Base-by-base conservation (phyloP, 1,139 yeast genomes). In the Sugiyamaella neomexicana region DNA sequence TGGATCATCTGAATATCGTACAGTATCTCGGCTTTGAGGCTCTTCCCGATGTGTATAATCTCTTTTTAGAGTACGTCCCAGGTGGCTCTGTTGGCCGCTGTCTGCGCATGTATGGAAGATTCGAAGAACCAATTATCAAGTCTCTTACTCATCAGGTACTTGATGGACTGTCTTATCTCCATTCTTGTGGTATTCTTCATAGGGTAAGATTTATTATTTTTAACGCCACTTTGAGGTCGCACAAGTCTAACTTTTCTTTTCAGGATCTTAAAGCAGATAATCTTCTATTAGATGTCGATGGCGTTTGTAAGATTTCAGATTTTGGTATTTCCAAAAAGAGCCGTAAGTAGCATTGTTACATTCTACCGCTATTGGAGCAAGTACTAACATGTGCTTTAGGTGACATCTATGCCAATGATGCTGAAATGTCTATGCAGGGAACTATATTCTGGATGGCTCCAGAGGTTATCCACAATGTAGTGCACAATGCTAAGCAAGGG, bases 391-490 rank as follows among this genome's bases (percentile, higher is more conserved):
- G 3, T 20, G 6, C 49, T 39, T 12, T 10, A 53, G 56, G 56
- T 27, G 93, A 93, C 67, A 89, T 93, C 41, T 93, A 93, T 69
- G 85, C 88, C 25, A 91, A 93, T 66, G 85, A 89, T 64, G 91
- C 97, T 1, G 97, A 89, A 56, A 89, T 91, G 96, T 91, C 98
- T 12, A 87, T 86, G 93, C 97, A 95, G 71, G 99, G 99, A 17
- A 91, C 99, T 0, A 91, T 95, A 1, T 95, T 91, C 68, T 95
- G 99, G 99, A 95, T 95, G 99, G 99, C 99, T 0, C 99, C 99
- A 0, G 99, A 95, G 68, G 97, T 95, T 58, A 90, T 95, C 55
- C 89, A 88, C 66, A 85, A 85, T 62, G 83, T 82, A 38, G 83
- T 82, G 4, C 84, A 80, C 64, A 87, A 86, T 63, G 85, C 83